Percentiles rank a stretch among this genome's conserved stretches.
Conservation (phyloP, 2,329 filamentous ascomycete species). For the Ustulina deusta region DNA sequence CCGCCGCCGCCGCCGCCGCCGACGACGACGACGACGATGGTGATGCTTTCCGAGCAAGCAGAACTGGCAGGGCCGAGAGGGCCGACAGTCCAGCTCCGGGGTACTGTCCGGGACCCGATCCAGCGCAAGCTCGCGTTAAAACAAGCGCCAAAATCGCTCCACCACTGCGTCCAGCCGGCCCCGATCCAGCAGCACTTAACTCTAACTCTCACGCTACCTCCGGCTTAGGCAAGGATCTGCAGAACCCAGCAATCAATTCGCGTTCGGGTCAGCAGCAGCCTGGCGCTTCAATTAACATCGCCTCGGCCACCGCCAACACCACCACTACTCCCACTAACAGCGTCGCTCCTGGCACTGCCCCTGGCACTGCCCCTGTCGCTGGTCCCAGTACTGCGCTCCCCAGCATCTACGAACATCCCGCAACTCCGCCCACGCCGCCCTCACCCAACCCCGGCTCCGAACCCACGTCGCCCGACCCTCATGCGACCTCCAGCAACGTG, state of each 20-base stretch:
- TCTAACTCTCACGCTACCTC: conserved; percentile 40
- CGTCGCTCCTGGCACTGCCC: not conserved
- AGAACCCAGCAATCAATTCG: conserved; percentile 40
- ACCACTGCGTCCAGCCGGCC: conserved; percentile 22
- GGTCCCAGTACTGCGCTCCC: conserved; percentile 45
- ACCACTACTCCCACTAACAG: conserved; percentile 14
- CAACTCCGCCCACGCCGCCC: conserved; percentile 33
- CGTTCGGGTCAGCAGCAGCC: not conserved
- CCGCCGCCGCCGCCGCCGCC: not conserved
- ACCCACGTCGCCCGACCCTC: conserved; percentile 23
- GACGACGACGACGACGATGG: not conserved
- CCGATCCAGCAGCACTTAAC: conserved; percentile 20
- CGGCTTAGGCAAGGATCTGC: conserved; percentile 53
- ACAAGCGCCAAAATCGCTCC: conserved; percentile 34
- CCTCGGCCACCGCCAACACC: conserved; percentile 1
- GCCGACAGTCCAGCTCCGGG: conserved; percentile 5
- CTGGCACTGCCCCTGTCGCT: conserved; percentile 12
- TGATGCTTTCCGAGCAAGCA: conserved; percentile 10
- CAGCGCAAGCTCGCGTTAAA: conserved; percentile 25
- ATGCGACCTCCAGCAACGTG: conserved; percentile 36
- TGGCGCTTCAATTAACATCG: conserved; percentile 11
- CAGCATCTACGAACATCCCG: conserved; percentile 52
- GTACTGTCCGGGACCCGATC: conserved; percentile 1
- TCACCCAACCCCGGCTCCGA: conserved; percentile 20
- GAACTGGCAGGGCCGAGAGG: conserved; percentile 10